phyloP scores from a whole-genome alignment of 2,329 filamentous ascomycete species.

The Xylariaceae sp. region DNA sequence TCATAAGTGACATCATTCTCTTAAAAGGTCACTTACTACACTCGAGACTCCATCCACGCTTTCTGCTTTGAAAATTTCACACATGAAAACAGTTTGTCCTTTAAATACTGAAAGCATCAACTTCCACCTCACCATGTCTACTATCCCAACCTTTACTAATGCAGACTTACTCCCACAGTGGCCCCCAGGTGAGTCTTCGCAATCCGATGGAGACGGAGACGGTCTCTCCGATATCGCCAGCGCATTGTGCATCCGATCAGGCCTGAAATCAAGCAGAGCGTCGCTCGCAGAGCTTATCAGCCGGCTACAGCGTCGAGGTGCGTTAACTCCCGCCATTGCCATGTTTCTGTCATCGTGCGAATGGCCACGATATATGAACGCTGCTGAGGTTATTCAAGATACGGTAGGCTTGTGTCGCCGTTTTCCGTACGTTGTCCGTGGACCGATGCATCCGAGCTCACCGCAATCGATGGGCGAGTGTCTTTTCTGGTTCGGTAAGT shows the following conservation, averaged over 20 bases:
- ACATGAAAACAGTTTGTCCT: no score
- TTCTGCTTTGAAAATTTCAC: no score
- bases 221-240: background rate
- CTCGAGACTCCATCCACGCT: no score
- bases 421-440: background rate
- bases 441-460: background rate
- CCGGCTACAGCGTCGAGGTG: background rate
- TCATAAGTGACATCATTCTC: no score
- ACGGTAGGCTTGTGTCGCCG: background rate
- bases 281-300: background rate
- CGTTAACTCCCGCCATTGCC: background rate
- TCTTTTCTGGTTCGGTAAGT: background rate
- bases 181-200: no score
- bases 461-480: background rate
- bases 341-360: background rate
- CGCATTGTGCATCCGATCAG: background rate
- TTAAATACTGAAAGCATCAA: no score
- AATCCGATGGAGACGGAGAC: no score
- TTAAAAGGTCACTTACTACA: no score
- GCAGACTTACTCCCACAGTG: no score
- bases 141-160: no score
- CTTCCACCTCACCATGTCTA: no score
- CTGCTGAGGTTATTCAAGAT: background rate
- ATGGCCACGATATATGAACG: no score
- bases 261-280: background rate